phyloP scores from a whole-genome alignment of 257 asterid genomes.

The Paulownia fortunei region DNA sequence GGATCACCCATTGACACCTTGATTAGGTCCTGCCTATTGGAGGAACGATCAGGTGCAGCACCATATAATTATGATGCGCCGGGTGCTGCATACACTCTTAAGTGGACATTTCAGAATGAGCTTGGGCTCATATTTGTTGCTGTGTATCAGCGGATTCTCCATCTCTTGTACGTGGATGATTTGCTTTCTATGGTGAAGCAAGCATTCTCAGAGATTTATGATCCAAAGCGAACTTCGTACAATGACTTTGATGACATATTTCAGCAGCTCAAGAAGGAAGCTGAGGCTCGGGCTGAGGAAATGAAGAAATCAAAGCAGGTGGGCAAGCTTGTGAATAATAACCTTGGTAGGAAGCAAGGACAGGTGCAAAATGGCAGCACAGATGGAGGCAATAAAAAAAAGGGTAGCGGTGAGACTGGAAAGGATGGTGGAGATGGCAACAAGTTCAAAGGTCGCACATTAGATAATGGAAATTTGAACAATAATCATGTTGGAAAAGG shows the following conservation, averaged over 20 bases:
- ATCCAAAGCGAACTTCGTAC: constrained; percentile 59
- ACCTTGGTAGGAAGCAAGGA: constrained; percentile 64
- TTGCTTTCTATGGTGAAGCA: constrained; percentile 71
- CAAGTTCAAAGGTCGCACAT: constrained; percentile 31
- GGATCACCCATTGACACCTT: constrained; percentile 77
- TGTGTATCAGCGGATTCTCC: constrained; percentile 73
- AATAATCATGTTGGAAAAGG: constrained; percentile 40
- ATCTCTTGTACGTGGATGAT: constrained; percentile 80
- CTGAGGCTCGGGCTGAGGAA: constrained; percentile 76
- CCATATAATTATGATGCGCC: constrained; percentile 71
- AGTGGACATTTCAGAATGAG: constrained; percentile 83
- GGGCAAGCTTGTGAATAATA: constrained; percentile 47
- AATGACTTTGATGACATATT: constrained; percentile 62
- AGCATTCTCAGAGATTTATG: constrained; percentile 64
- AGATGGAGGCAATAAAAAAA: constrained; percentile 68
- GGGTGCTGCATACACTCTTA: constrained; percentile 77
- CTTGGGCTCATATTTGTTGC: constrained; percentile 83
- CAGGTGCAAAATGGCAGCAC: constrained; percentile 49
- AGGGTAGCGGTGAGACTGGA: constrained; percentile 58
- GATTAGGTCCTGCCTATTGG: constrained; percentile 84
- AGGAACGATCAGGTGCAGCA: constrained; percentile 77
- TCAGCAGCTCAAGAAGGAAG: constrained; percentile 79
- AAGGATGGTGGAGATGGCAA: constrained; percentile 60
- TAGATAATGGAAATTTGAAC: constrained; percentile 50
- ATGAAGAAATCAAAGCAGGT: constrained; percentile 67